Base-by-base conservation (phyloP, 1,284 basidiomycete genomes). In the Ganoderma sp. region DNA sequence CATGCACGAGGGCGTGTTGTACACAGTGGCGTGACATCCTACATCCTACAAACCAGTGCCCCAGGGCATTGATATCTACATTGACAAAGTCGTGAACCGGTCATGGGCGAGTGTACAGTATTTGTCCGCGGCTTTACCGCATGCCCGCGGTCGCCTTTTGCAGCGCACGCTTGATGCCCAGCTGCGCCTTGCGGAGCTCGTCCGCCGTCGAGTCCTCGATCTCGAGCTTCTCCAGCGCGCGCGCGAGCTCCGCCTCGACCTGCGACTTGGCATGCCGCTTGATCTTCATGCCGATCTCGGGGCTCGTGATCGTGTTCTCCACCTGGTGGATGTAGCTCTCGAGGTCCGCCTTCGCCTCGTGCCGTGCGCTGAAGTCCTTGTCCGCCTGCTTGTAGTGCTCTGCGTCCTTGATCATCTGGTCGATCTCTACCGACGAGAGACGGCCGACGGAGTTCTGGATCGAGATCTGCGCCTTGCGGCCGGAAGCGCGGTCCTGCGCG, bases 351-450 rank as follows among this genome's bases (percentile, higher is more conserved):
- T 97, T 97, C 75, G 97, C 95, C 83, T 98, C 96, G 81, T 98
- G 96, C 75, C 93, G 93, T 70, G 96, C 92, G 75, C 95, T 93
- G 88, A 96, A 97, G 81, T 98, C 96, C 85, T 95, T 96, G 90
- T 98, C 97, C 66, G 94, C 94, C 80, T 91, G 90, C 87, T 96
- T 96, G 90, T 90, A 98, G 81, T 95, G 92, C 82, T 98, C 96
- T 69, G 96, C 96, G 79, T 98, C 95, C 86, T 96, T 95, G 87
- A 98, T 96, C 97, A 98, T 98, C 83, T 97, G 94, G 77, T 96
- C 94, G 74, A 98, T 98, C 88, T 98, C 96, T 73, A 90, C 93
- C 61, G 91, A 89, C 57, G 96, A 97, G 75, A 98, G 89, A 84
- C 96, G 95, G 74, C 96, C 96, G 78, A 97, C 96, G 68, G 96